Evolutionary conservation across 345 rosid genomes (phyloP).

Genomic region (Barbarea vulgaris): DNA sequence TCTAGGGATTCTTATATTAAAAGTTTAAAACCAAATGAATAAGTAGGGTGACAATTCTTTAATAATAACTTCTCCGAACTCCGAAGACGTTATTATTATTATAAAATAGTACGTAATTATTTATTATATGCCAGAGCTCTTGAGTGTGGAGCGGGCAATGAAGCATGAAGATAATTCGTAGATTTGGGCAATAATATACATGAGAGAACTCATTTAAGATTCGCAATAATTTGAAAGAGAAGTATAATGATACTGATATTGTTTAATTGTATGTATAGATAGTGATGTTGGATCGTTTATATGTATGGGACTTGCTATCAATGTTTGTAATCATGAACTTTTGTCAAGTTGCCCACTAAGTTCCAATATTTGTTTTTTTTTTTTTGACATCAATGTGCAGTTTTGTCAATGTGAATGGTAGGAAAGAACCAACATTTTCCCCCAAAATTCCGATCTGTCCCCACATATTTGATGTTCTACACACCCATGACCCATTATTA

Average conservation of each 20-base stretch:
- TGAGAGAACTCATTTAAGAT: constrained; percentile 10
- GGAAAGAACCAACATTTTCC: constrained; percentile 13
- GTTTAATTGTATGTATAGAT: not conserved
- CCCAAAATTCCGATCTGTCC: constrained; percentile 2
- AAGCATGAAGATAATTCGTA: not conserved
- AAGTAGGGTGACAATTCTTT: not conserved
- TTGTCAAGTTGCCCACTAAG: constrained; percentile 10
- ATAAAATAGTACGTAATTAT: not conserved
- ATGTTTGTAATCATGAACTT: constrained; percentile 15
- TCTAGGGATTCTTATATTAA: not conserved
- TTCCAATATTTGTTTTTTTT: not conserved
- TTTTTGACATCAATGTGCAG: constrained; percentile 17
- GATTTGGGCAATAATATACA: not conserved
- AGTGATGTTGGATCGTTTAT: not conserved
- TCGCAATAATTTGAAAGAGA: constrained; percentile 6
- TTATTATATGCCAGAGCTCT: constrained; percentile 4
- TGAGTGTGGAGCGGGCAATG: constrained; percentile 11
- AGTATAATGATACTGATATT: not conserved
- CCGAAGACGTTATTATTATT: not conserved
- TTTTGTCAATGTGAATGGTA: constrained; percentile 13
- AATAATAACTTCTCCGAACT: not conserved
- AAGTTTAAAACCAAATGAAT: not conserved
- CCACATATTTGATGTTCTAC: not conserved
- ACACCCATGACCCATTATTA: not conserved
- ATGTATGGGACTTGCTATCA: constrained; percentile 1